These are phyloP conservation scores for Curvularia lunata DNA, from an alignment of 2,329 filamentous ascomycete species.

Conservation along the genomic window DNA sequence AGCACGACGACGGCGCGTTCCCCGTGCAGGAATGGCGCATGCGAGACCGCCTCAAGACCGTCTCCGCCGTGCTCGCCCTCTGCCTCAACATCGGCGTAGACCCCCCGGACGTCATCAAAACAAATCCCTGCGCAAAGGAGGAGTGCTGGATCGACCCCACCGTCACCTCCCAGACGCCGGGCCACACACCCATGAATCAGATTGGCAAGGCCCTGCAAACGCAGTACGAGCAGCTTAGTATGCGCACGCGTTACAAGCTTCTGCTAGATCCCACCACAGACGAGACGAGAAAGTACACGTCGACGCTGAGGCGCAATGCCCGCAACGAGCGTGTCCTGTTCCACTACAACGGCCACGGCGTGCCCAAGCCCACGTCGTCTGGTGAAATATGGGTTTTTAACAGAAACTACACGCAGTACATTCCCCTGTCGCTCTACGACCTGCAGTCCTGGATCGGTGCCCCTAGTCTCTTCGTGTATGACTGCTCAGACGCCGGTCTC, in stretches of 20 bases:
- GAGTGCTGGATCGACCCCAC: constrained; percentile 98
- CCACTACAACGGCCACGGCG: constrained; percentile 98
- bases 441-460: constrained; percentile 94
- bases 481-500: constrained; percentile 95
- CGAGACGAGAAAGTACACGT: constrained; percentile 95
- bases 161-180: constrained; percentile 70
- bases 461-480: constrained; percentile 95
- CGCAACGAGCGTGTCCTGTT: constrained; percentile 97
- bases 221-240: constrained; percentile 94
- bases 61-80: constrained; percentile 90
- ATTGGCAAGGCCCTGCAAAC: constrained; percentile 96
- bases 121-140: constrained; percentile 87
- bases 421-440: constrained; percentile 93
- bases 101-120: constrained; percentile 95
- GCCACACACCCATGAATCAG: constrained; percentile 83
- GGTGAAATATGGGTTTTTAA: constrained; percentile 99
- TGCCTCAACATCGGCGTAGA: constrained; percentile 98
- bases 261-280: constrained; percentile 96
- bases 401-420: constrained; percentile 98
- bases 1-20: constrained; percentile 59
- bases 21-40: constrained; percentile 94
- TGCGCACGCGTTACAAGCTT: constrained; percentile 96
- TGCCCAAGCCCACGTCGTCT: constrained; percentile 91
- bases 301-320: constrained; percentile 85
- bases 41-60: constrained; percentile 94